Conservation (phyloP, 306 rosid species). For the Sechiopsis laciniata region DNA sequence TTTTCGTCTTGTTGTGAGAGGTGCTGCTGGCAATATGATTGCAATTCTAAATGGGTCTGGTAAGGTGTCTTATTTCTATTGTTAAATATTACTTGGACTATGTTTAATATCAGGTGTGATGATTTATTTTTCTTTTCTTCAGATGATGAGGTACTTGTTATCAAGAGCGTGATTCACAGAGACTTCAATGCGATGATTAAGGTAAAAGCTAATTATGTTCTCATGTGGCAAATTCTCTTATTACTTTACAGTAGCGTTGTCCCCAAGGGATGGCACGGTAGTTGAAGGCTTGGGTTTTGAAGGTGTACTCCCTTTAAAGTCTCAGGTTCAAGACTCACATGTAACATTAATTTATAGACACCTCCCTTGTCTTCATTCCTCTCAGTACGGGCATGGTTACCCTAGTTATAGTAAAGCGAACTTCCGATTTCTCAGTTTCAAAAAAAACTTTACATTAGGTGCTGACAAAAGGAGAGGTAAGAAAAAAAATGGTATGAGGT, state of each 20-base stretch:
- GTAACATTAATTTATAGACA: no score
- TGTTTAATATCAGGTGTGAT: conserved; percentile 12
- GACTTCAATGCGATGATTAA: conserved; percentile 79
- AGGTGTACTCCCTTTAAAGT: no score
- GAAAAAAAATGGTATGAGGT: background rate
- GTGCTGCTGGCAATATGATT: conserved; percentile 93
- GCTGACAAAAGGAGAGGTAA: no score
- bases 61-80: conserved; percentile 36
- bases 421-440: no score
- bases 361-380: no score
- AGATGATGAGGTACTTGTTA: conserved; percentile 78
- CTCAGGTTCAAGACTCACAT: no score
- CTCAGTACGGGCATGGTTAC: no score
- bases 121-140: conserved; percentile 26
- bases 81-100: background rate
- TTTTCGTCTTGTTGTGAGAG: conserved; percentile 96
- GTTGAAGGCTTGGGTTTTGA: no score
- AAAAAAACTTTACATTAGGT: no score
- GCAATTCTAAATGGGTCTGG: conserved; percentile 88
- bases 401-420: no score
- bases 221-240: background rate
- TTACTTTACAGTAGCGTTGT: no score
- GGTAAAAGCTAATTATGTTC: conserved; percentile 35
- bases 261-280: no score
- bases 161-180: conserved; percentile 81